Evolutionary conservation across 2,329 filamentous ascomycete genomes (phyloP).

Genomic region (Venturia nashicola): DNA sequence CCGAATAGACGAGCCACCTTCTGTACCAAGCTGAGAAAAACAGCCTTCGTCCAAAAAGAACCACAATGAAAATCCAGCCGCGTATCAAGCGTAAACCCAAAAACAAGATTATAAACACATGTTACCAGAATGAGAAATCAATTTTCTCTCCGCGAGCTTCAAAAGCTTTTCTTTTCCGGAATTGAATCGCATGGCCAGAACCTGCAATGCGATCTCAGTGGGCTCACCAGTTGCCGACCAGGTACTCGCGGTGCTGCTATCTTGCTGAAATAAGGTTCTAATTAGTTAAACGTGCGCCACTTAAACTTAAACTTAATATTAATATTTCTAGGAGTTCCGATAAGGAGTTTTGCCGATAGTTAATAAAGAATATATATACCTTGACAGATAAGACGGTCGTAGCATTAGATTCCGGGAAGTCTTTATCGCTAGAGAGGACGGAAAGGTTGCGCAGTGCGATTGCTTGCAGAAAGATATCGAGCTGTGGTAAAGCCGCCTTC

Average conservation of each 20-base stretch:
- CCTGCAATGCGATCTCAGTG: slow-evolving; percentile 64
- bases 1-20: no score
- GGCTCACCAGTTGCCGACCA: slow-evolving; percentile 56
- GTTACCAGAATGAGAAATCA: no score
- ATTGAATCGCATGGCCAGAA: slow-evolving; percentile 57
- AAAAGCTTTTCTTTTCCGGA: slow-evolving; percentile 45
- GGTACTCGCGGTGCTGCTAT: not conserved
- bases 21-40: no score
- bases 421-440: slow-evolving; percentile 15
- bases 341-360: no score
- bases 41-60: no score
- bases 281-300: not conserved
- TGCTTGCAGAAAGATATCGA: slow-evolving; percentile 22
- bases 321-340: no score
- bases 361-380: not conserved
- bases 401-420: not conserved
- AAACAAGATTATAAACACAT: no score
- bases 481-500: slow-evolving; percentile 14
- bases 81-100: no score
- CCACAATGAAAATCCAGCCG: no score
- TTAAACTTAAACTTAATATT: no score
- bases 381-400: not conserved
- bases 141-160: slow-evolving; percentile 17
- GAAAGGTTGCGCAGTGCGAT: slow-evolving; percentile 28
- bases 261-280: not conserved